These are phyloP conservation scores for Xylaria digitata DNA, from an alignment of 2,329 filamentous ascomycete genomes.

Conservation along the genomic window DNA sequence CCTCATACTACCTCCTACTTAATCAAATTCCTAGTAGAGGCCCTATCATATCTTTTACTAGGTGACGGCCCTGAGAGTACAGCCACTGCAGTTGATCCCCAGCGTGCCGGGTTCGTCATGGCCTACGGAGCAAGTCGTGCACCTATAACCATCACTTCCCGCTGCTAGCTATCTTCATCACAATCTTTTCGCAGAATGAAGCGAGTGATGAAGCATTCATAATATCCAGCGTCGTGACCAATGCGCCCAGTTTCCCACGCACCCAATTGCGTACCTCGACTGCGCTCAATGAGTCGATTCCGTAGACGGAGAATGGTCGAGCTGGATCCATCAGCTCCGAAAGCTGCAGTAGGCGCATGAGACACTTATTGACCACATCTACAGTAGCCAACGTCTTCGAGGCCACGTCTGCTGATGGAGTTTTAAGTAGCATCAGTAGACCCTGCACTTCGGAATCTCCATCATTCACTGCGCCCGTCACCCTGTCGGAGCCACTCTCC, in stretches of 20 bases:
- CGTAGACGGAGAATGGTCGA: slow-evolving; percentile 20
- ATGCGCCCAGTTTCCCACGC: slow-evolving; percentile 43
- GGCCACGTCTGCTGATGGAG: no score
- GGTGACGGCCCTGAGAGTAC: no score
- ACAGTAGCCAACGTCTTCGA: not conserved
- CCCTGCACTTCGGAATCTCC: slow-evolving; percentile 12
- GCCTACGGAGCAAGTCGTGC: no score
- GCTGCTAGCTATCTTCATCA: no score
- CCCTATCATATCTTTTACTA: no score
- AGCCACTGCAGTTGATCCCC: no score
- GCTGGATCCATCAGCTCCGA: slow-evolving; percentile 17
- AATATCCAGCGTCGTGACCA: slow-evolving; percentile 48
- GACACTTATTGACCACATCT: slow-evolving; percentile 14
- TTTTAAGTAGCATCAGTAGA: not conserved
- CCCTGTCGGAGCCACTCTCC: no score
- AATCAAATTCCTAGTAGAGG: no score
- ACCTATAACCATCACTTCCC: no score
- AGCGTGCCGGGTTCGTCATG: no score
- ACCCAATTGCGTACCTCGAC: slow-evolving; percentile 25
- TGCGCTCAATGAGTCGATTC: slow-evolving; percentile 26
- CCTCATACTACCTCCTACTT: no score
- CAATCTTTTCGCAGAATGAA: slow-evolving; percentile 46
- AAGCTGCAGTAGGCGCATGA: slow-evolving; percentile 20
- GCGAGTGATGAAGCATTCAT: slow-evolving; percentile 44
- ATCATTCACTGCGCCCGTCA: no score